A percentile compares a stretch with the other conserved stretches of the same genome.
Conservation (phyloP, 176 grass and related monocot species). For the Rhynchospora tenuis region DNA sequence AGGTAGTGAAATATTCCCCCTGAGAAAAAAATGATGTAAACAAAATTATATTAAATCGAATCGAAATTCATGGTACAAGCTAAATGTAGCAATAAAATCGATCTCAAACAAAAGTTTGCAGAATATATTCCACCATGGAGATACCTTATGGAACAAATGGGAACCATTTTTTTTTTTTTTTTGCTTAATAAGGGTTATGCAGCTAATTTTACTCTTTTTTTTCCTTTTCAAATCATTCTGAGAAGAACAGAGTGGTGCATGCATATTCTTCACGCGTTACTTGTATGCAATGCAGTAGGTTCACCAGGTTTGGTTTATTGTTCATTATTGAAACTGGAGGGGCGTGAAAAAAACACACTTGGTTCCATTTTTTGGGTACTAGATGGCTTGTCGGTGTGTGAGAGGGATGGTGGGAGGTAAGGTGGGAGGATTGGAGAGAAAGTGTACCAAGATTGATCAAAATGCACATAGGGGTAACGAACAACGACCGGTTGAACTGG, state of each 20-base stretch:
- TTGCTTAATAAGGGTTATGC: background rate
- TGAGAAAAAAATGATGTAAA: constrained; percentile 29
- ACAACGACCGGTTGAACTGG: constrained; percentile 90
- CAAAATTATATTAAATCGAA: constrained; percentile 1
- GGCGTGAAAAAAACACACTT: background rate
- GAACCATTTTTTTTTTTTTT: background rate
- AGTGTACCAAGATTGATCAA: constrained; percentile 91
- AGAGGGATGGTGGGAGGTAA: background rate
- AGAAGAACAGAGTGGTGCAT: background rate
- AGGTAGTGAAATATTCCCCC: constrained; percentile 83
- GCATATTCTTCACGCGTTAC: background rate
- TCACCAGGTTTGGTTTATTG: background rate
- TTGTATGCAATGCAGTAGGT: background rate
- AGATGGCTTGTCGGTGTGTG: background rate
- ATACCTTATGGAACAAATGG: background rate
- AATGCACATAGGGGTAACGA: constrained; percentile 87
- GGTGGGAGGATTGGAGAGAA: background rate
- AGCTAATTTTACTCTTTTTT: background rate
- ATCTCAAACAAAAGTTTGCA: background rate
- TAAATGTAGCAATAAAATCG: background rate
- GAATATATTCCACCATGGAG: background rate
- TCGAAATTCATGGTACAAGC: background rate
- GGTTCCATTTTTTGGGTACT: background rate
- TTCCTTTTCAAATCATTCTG: background rate
- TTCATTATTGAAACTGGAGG: background rate